Base-by-base conservation (phyloP, 2,329 filamentous ascomycete species). In the Stachybotrys chartarum region DNA sequence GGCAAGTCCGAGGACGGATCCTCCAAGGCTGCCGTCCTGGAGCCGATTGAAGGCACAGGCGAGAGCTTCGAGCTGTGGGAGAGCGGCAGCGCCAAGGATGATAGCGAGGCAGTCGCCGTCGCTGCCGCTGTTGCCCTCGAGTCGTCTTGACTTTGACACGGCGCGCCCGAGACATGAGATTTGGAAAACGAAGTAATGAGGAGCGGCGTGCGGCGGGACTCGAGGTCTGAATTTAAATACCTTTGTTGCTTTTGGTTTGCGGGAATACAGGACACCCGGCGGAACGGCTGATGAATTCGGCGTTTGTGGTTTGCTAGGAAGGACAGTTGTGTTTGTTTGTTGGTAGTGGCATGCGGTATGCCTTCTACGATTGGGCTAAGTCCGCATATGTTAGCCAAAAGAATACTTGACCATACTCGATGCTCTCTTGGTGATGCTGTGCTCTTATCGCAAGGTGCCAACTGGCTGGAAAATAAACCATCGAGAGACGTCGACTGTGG, bases 11-110 rank as follows among this genome's bases (percentile, higher is more conserved):
- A 70, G 17, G 68, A 71, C 35, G 64, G 69, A 1, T 70, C 73
- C 6, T 69, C 72, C 30, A 71, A 74, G 53, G 78, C 79, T 3
- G 74, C 78, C 1, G 63, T 80, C 3, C 68, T 85, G 14, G 69
- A 79, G 54, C 78, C 81, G 1, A 75, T 86, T 6, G 81, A 85
- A 54, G 83, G 80, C 50, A 79, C 81, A 0, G 81, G 78, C 46
- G 81, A 84, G 61, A 78, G 71, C 65, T 83, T 89, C 63, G 84
- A 87, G 62, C 76, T 90, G 16, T 89, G 86, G 85, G 86, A 89
- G 69, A 88, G 85, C 64, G 79, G 77, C 30, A 88, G 49, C 68
- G 78, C 80, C 30, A 81, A 83, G 60, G 86, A 83, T 51, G 85
- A 82, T 55, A 64, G 69, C 1, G 77, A 78, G 56, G 45, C 45